Evolutionary conservation across 495 filamentous ascomycete genomes (phyloP), one percentile per base, ranked within the genome.

Genomic region (Neohortaea acidophila): DNA sequence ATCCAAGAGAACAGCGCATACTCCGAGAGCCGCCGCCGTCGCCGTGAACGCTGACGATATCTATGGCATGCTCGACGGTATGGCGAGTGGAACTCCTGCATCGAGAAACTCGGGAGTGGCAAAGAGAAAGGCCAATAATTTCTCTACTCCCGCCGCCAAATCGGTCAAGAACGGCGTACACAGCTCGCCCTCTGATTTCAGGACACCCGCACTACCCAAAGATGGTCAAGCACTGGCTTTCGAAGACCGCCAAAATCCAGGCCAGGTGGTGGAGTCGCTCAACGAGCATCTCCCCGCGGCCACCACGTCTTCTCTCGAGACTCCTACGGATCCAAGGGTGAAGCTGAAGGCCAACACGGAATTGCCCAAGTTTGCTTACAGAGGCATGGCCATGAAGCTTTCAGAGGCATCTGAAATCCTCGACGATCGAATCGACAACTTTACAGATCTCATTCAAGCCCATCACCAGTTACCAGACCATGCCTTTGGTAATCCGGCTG

Each of bases 381-480:
- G 84, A 48, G 77, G 84, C 0, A 79, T 94, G 80, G 80, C 83
- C 21, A 92, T 93, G 84, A 91, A 89, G 47, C 68, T 86, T 10
- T 83, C 83, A 3, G 86, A 94, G 50, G 75, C 83, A 2, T 86
- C 85, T 2, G 86, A 94, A 58, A 80, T 93, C 36, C 66, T 92
- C 4, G 89, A 97, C 54, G 86, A 94, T 55, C 73, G 87, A 29
- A 94, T 97, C 57, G 89, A 97, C 39, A 83, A 82, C 21, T 93
- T 94, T 46, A 65, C 70, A 45, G 53, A 54, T 2, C 54, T 81
- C 2, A 68, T 92, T n/a, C 72, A 80, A 61, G 70, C 72, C 18
- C 66, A 84, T 50, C 69, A 89, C 56, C 62, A 72, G 13, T 68
- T 92, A 11, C 76, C 84, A 9, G 80, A 89, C 33, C 63, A 73